These are phyloP conservation scores for Colletotrichum destructivum DNA, from an alignment of 2,329 filamentous ascomycete species.

Conservation along the genomic window DNA sequence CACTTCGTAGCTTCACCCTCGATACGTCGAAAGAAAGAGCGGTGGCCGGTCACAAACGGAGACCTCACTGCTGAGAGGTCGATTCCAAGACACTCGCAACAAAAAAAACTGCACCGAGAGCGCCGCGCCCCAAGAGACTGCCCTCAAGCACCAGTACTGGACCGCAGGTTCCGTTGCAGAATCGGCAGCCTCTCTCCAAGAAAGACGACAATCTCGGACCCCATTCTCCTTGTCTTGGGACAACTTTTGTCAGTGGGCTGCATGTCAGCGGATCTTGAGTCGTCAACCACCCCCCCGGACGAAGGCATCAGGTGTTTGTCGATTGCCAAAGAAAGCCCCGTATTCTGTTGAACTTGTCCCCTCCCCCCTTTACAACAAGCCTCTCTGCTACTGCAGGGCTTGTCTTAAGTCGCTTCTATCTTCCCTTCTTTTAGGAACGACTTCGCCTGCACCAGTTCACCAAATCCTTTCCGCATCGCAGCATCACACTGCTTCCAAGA, in stretches of 20 bases:
- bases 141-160: constrained; percentile 33
- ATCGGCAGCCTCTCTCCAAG: constrained; percentile 41
- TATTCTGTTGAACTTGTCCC: constrained; percentile 41
- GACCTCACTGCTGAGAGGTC: constrained; percentile 57
- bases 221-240: constrained; percentile 48
- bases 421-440: constrained; percentile 40
- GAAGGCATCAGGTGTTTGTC: constrained; percentile 38
- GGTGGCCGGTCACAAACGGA: constrained; percentile 66
- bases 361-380: constrained; percentile 9
- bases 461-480: constrained; percentile 34
- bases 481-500: constrained; percentile 40
- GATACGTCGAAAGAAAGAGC: constrained; percentile 61
- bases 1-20: constrained; percentile 56
- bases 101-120: constrained; percentile 61
- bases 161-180: constrained; percentile 35
- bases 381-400: constrained; percentile 47
- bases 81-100: constrained; percentile 65
- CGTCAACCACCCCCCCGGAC: constrained; percentile 30
- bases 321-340: constrained; percentile 25
- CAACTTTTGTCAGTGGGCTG: constrained; percentile 46
- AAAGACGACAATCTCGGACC: constrained; percentile 53
- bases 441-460: constrained; percentile 32
- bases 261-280: constrained; percentile 24
- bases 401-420: constrained; percentile 51
- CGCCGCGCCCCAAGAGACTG: constrained; percentile 45